Evolutionary conservation across 495 filamentous ascomycete species (phyloP), one percentile per base, ranked within the genome.

Genomic region (Penicillium coffeae): DNA sequence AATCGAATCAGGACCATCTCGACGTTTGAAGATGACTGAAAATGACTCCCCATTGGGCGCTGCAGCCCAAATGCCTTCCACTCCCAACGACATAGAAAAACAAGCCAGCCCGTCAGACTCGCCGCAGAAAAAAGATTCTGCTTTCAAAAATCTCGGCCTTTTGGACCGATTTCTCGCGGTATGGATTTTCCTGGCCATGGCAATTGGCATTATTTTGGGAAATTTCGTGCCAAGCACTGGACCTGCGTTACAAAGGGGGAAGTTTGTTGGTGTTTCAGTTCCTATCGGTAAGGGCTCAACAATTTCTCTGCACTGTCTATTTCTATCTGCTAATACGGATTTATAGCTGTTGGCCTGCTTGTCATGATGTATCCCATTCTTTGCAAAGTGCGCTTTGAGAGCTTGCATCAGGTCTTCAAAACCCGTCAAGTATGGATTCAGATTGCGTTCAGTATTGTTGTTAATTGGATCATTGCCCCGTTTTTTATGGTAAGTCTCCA

Each of bases 301-400:
- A 39, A 21, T 16, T 12, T 13, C 6, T 20, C 9, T 19, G 1
- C 1, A 27, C n/a, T n/a, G n/a, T n/a, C n/a, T 35, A n/a, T 1
- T 40, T 16, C 15, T 5, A 3, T 38, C 13, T n/a, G 45, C 39
- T 52, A 41, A 46, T 12, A 3, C n/a, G n/a, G n/a, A 12, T 20
- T 21, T 8, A 14, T 8, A 88, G 88, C 89, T 0, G 66, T 92
- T 50, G 90, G 90, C 10, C 72, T 95, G 15, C 76, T 95, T 7
- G 80, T 93, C 21, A 95, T 95, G 89, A 95, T 95, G 90, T 95
- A 94, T 57, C 90, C 90, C 0, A 94, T 94, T 51, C 73, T 95
- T 16, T 93, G 90, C 79, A 96, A 95, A 66, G 85, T 96, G n/a
- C 80, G 82, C 27, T 94, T 80, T 65, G 91, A 95, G 64, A 78